These are phyloP conservation scores for Torulaspora franciscae DNA, from an alignment of 805 yeast genomes.

Conservation along the genomic window DNA sequence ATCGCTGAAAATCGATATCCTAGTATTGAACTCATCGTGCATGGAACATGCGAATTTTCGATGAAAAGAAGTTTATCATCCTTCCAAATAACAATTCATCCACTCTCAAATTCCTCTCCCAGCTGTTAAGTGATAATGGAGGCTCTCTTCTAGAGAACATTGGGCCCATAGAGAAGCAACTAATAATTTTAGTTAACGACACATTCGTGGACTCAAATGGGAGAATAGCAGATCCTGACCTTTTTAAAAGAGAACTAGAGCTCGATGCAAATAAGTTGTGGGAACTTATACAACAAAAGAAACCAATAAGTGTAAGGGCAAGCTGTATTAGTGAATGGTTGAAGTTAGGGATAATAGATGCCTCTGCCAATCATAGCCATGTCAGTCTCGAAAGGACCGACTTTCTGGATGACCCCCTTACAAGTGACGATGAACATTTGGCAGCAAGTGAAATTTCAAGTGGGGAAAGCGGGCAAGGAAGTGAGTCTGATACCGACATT, in stretches of 20 bases:
- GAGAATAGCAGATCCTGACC: constrained; percentile 12
- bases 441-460: background rate
- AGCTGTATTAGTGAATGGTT: constrained; percentile 22
- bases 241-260: constrained; percentile 26
- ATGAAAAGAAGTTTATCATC: constrained; percentile 10
- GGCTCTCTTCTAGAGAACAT: constrained; percentile 16
- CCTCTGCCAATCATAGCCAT: background rate
- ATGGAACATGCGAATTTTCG: constrained; percentile 5
- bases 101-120: constrained; percentile 13
- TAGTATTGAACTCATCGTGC: background rate
- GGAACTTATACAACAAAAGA: constrained; percentile 7
- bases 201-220: constrained; percentile 20
- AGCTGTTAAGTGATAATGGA: constrained; percentile 21
- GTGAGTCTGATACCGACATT: constrained; percentile 3
- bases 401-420: background rate
- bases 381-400: constrained; percentile 1
- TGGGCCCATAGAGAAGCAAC: constrained; percentile 6
- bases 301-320: constrained; percentile 14
- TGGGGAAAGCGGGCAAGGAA: background rate
- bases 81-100: constrained; percentile 23
- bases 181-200: constrained; percentile 24
- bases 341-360: constrained; percentile 5
- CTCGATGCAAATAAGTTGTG: constrained; percentile 11
- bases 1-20: background rate
- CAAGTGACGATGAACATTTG: background rate